Percentiles rank a stretch among this genome's conserved stretches.
These are phyloP conservation scores for Talaromyces sp. DNA, from an alignment of 2,329 filamentous ascomycete species.

Conservation along the genomic window DNA sequence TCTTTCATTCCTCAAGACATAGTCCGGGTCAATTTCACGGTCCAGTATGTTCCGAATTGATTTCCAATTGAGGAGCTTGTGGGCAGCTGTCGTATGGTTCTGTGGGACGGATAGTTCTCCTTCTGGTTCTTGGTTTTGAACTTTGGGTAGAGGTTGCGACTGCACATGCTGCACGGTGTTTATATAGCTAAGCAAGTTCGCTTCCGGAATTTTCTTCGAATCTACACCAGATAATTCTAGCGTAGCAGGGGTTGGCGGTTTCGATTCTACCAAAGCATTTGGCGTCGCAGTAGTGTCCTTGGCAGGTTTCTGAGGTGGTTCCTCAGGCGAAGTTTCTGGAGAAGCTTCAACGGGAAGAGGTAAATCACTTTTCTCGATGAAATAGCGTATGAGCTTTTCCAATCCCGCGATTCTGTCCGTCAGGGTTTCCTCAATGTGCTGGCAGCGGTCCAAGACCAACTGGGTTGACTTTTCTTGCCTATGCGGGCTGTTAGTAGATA, in stretches of 20 bases:
- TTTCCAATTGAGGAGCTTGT: conserved; percentile 71
- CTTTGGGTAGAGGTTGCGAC: not conserved
- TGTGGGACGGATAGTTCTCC: conserved; percentile 70
- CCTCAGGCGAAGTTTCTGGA: not conserved
- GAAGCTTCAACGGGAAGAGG: not conserved
- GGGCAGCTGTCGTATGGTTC: conserved; percentile 87
- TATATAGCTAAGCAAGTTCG: conserved; percentile 20
- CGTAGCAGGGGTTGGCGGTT: not conserved
- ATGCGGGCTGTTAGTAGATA: not conserved
- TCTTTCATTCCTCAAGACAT: conserved; percentile 74
- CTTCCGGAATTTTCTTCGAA: not conserved
- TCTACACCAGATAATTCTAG: not conserved
- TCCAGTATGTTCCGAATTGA: conserved; percentile 63
- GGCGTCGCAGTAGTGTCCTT: not conserved
- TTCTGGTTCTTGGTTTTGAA: conserved; percentile 28
- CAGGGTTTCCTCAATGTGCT: not conserved
- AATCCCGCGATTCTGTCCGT: not conserved
- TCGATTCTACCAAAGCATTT: not conserved
- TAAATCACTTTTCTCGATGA: not conserved
- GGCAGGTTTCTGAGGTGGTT: not conserved
- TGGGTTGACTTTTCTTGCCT: conserved; percentile 44
- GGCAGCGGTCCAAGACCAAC: conserved; percentile 30
- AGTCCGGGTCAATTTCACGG: conserved; percentile 59
- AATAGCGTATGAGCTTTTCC: not conserved
- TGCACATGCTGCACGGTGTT: conserved; percentile 14